phyloP scores from a whole-genome alignment of 495 filamentous ascomycete genomes.

The Zalerion maritima region DNA sequence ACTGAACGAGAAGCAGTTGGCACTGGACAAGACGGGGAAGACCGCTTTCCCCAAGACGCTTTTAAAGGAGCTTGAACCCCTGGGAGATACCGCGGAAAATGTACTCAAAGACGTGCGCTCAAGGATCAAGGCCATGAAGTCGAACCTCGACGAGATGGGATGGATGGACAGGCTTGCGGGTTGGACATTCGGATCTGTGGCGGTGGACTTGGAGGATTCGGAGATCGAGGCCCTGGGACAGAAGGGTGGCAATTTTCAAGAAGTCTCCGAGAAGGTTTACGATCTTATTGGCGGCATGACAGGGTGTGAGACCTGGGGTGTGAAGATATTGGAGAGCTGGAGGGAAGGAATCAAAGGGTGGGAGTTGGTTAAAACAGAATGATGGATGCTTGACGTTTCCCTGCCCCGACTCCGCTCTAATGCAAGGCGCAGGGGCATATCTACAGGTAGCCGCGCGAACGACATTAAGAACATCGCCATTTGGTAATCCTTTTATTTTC shows the following conservation, averaged over 20 bases:
- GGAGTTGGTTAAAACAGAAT: constrained; percentile 19
- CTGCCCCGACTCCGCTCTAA: no score
- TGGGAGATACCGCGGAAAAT: constrained; percentile 14
- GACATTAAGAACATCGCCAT: no score
- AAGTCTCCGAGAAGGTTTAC: constrained; percentile 10
- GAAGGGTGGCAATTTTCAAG: no score
- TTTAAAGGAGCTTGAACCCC: constrained; percentile 19
- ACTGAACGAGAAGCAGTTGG: constrained; percentile 21
- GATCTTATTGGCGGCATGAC: constrained; percentile 13
- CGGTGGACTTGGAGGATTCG: constrained; percentile 5
- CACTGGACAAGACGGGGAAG: constrained; percentile 22
- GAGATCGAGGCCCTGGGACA: no score
- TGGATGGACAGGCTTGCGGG: constrained; percentile 24
- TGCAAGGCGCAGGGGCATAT: no score
- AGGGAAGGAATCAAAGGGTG: constrained; percentile 27
- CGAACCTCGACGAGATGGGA: constrained; percentile 17
- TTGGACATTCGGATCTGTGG: constrained; percentile 8
- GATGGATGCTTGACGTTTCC: no score
- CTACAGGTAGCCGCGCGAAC: no score
- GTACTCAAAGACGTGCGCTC: constrained; percentile 17
- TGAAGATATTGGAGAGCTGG: constrained; percentile 28
- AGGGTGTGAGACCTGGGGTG: constrained; percentile 25
- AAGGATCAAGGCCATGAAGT: constrained; percentile 18
- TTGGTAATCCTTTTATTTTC: no score
- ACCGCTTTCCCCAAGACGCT: constrained; percentile 20